A percentile compares a stretch with the other conserved stretches of the same genome.
phyloP scores from a whole-genome alignment of 1,284 basidiomycete species.

The Schizopora paradoxa region DNA sequence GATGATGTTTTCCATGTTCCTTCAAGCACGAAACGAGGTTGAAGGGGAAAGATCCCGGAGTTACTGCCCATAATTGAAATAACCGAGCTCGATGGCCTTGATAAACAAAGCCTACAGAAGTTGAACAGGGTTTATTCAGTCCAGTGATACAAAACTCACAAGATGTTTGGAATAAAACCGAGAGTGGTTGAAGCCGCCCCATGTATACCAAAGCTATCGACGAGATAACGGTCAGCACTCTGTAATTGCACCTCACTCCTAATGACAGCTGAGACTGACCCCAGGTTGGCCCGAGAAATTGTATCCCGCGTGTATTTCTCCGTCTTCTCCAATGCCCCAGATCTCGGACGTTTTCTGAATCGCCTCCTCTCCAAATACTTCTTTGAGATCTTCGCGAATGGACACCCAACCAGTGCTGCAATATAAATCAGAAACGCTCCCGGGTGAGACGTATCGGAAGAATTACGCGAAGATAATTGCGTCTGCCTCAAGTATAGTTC shows the following conservation, averaged over 20 bases:
- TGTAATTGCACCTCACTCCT: background rate
- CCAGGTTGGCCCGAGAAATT: slow-evolving; percentile 33
- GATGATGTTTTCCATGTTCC: no score
- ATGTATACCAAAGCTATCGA: slow-evolving; percentile 32
- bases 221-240: background rate
- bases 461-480: slow-evolving; percentile 26
- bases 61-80: no score
- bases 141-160: background rate
- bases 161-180: slow-evolving; percentile 33
- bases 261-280: slow-evolving; percentile 17
- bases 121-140: background rate
- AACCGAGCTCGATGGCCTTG: slow-evolving; percentile 30
- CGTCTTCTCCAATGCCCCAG: slow-evolving; percentile 26
- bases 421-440: background rate
- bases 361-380: slow-evolving; percentile 24
- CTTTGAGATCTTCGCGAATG: slow-evolving; percentile 8
- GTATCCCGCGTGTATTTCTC: slow-evolving; percentile 24
- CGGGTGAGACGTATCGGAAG: background rate
- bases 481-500: slow-evolving; percentile 29
- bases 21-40: no score
- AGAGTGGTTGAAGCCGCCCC: slow-evolving; percentile 29
- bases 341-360: slow-evolving; percentile 21
- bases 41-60: no score
- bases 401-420: slow-evolving; percentile 12
- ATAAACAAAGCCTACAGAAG: slow-evolving; percentile 23